Evolutionary conservation across 148 eudicot species (phyloP), one percentile per base, ranked within the genome.

Genomic region (Simmondsia chinensis): DNA sequence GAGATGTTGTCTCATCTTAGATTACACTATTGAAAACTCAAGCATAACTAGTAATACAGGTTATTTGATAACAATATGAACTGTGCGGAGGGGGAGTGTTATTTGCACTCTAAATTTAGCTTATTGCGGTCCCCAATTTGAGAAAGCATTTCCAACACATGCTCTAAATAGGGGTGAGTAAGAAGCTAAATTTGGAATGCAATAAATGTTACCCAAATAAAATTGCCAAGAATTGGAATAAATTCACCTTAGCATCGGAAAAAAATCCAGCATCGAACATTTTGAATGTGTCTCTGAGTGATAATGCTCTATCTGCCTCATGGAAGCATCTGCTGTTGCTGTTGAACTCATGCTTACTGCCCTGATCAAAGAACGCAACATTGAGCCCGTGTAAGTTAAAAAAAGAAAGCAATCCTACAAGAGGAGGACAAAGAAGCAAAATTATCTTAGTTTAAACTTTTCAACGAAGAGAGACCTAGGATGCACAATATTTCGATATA

Each of bases 181-280:
- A 22, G 12, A 28, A 15, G 25, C 14, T 18, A 46, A 20, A 9
- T 2, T 1, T 9, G 7, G n/a, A 50, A 22, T 13, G 13, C 2
- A 25, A 29, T 29, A 22, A 7, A 25, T 7, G 47, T 36, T 18
- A n/a, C 13, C 36, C 20, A 52, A 17, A 29, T 21, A 33, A 10
- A 18, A 48, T n/a, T n/a, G n/a, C n/a, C n/a, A n/a, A n/a, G n/a
- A 18, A 8, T 4, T 24, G 10, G 10, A 20, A 9, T 1, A 20
- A 7, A 13, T 32, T 37, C 44, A 88, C 97, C 95, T 84, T 66
- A 11, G 60, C 25, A 11, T 60, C 56, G 46, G 62, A 50, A 57
- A 88, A 77, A 50, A 88, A 77, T 39, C 26, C 61, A 11, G 91
- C 82, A 71, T 78, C 94, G 49, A 88, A 45, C 65, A 88, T 61